Evolutionary conservation across 116 monocot genomes (phyloP), one percentile per base, ranked within the genome.

Genomic region (Iris pallida): DNA sequence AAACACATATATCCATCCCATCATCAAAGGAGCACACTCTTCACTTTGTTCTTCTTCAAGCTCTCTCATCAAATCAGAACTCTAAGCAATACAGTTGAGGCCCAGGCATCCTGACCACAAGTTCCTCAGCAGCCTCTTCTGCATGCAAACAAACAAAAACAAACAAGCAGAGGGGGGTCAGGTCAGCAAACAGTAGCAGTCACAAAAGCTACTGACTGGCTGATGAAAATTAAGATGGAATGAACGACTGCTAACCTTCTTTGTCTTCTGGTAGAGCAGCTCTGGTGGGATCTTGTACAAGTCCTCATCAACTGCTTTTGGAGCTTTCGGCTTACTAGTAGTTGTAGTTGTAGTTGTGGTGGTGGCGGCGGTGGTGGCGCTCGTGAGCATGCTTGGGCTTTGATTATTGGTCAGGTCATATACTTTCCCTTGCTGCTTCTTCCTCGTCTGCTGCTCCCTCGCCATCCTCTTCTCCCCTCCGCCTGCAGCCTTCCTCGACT

Each of bases 221-320:
- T n/a, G n/a, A n/a, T n/a, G n/a, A n/a, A n/a, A n/a, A n/a, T n/a
- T n/a, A n/a, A n/a, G n/a, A n/a, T n/a, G n/a, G 30, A 30, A 30
- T 30, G 30, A 30, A 30, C n/a, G n/a, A n/a, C n/a, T 30, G 30
- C 30, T 30, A 30, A 72, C 72, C 63, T 42, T 61, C 62, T 63
- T 71, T 42, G 51, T 52, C 53, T 71, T 71, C 44, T 71, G 52
- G 20, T 54, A 71, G 19, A 71, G 71, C 44, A 71, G 61, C 53
- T 71, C 71, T 11, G 51, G 61, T 14, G 71, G 71, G 47, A 71
- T 63, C 53, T 61, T 71, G 62, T 71, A 71, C 54, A 71, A 42
- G 44, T 71, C 61, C 47, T 71, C 71, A 54, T 71, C 71, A 42
- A 71, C 71, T 8, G 61, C 71, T 18, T 54, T 71, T 5, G 71